Conservation (phyloP, 2,329 filamentous ascomycete species). For the Hypoxylon sp. region DNA sequence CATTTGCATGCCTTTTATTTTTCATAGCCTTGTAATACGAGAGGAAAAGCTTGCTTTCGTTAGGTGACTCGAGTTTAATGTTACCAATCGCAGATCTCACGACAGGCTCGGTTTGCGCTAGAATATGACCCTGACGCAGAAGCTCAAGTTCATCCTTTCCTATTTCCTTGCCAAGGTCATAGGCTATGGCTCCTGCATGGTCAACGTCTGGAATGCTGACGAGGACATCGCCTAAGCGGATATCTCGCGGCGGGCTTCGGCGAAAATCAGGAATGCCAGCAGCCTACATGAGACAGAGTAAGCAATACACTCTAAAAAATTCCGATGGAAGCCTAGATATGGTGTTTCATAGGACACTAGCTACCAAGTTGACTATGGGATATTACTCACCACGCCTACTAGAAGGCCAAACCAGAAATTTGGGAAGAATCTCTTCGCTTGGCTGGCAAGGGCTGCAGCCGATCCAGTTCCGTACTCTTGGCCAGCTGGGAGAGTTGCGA, state of each 20-base stretch:
- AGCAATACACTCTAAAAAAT: neutral
- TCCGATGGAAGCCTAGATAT: neutral
- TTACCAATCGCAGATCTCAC: constrained; percentile 56
- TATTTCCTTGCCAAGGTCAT: constrained; percentile 56
- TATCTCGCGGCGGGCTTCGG: constrained; percentile 51
- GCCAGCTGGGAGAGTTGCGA: constrained; percentile 55
- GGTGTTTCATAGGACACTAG: neutral
- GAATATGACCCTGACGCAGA: constrained; percentile 46
- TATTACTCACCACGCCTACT: constrained; percentile 54
- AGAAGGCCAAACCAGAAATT: constrained; percentile 58
- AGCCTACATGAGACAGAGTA: constrained; percentile 21
- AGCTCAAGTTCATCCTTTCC: constrained; percentile 48
- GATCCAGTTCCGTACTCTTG: constrained; percentile 56
- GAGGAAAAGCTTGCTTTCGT: constrained; percentile 47
- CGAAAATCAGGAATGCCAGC: constrained; percentile 54
- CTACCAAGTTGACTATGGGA: no score
- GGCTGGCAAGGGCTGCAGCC: constrained; percentile 54
- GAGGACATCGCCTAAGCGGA: constrained; percentile 58
- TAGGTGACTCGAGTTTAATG: constrained; percentile 50
- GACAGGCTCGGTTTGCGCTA: constrained; percentile 53
- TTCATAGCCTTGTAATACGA: constrained; percentile 49
- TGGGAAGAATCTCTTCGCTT: constrained; percentile 56
- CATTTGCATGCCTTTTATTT: constrained; percentile 44
- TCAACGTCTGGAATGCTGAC: constrained; percentile 51
- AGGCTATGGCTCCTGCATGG: constrained; percentile 52